These are phyloP conservation scores for Backusella macrospora DNA, from an alignment of 192 early-diverging fungal species.

Conservation along the genomic window DNA sequence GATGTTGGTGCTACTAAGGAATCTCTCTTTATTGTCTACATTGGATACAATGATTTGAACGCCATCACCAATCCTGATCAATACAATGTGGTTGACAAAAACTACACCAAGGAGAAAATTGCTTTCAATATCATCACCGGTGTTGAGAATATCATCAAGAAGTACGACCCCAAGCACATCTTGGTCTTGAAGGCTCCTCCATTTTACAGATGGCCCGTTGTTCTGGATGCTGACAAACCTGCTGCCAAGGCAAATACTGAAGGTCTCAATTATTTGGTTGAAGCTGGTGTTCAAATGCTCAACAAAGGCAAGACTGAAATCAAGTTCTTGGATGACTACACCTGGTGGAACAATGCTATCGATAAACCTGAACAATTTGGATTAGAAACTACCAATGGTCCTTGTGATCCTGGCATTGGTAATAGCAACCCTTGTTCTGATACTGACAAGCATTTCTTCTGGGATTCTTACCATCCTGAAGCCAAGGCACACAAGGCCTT, in stretches of 20 bases:
- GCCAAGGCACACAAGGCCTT: slow-evolving; percentile 21
- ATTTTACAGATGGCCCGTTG: not conserved
- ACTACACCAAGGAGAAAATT: not conserved
- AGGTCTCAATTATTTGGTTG: not conserved
- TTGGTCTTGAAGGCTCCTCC: not conserved
- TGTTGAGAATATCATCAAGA: not conserved
- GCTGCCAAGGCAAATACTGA: not conserved
- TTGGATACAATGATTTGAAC: not conserved
- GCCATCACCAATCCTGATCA: not conserved
- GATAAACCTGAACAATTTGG: not conserved
- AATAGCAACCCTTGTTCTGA: not conserved
- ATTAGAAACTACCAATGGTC: not conserved
- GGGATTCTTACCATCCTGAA: slow-evolving; percentile 20
- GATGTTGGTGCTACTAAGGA: not conserved
- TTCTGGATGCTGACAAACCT: not conserved
- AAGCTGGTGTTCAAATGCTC: not conserved
- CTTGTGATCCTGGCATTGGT: slow-evolving; percentile 3
- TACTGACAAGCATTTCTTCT: slow-evolving; percentile 7
- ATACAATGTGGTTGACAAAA: not conserved
- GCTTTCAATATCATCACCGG: not conserved
- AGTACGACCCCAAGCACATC: not conserved
- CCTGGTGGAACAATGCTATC: not conserved
- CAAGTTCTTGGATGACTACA: not conserved
- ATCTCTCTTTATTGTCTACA: not conserved
- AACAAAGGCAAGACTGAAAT: not conserved